Percentiles rank a stretch among this genome's conserved stretches.
Evolutionary conservation across 306 rosid species (phyloP).

Genomic region (Malus fusca): DNA sequence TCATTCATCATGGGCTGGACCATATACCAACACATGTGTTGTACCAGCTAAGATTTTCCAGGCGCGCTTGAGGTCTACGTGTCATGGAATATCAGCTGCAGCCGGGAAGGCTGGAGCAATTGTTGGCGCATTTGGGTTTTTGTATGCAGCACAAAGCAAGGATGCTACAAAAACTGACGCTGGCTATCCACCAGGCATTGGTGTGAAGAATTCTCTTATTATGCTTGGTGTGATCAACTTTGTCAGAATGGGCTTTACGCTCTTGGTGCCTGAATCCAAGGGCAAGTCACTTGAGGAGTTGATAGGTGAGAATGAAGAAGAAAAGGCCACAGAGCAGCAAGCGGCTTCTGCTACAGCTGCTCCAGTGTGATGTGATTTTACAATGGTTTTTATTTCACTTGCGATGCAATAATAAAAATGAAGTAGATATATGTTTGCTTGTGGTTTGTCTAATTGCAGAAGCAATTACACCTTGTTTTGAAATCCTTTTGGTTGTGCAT

Average conservation of each 20-base stretch:
- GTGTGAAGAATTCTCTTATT: conserved; percentile 56
- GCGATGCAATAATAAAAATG: not conserved
- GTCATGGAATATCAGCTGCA: conserved; percentile 91
- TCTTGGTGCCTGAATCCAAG: conserved; percentile 73
- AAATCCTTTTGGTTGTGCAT: not conserved
- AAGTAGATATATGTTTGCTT: conserved; percentile 2
- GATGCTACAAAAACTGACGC: conserved; percentile 22
- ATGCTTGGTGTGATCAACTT: conserved; percentile 70
- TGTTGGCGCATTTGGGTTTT: conserved; percentile 81
- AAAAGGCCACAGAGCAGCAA: not conserved
- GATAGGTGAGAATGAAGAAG: conserved; percentile 61
- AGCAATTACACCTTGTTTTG: not conserved
- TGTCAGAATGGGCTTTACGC: conserved; percentile 48
- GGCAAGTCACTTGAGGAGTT: conserved; percentile 82
- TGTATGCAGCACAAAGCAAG: conserved; percentile 65
- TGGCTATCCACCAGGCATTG: conserved; percentile 79
- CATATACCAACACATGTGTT: conserved; percentile 36
- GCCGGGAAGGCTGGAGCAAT: conserved; percentile 92
- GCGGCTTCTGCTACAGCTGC: not conserved
- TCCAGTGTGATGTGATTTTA: not conserved
- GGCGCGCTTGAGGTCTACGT: conserved; percentile 75
- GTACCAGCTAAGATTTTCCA: conserved; percentile 93
- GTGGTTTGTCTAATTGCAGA: not conserved
- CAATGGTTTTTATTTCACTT: not conserved
- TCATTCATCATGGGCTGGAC: too few relatives aligned